Evolutionary conservation across 2,329 filamentous ascomycete genomes (phyloP), one percentile per base, ranked within the genome.

Genomic region (Pleurostoma richardsiae): DNA sequence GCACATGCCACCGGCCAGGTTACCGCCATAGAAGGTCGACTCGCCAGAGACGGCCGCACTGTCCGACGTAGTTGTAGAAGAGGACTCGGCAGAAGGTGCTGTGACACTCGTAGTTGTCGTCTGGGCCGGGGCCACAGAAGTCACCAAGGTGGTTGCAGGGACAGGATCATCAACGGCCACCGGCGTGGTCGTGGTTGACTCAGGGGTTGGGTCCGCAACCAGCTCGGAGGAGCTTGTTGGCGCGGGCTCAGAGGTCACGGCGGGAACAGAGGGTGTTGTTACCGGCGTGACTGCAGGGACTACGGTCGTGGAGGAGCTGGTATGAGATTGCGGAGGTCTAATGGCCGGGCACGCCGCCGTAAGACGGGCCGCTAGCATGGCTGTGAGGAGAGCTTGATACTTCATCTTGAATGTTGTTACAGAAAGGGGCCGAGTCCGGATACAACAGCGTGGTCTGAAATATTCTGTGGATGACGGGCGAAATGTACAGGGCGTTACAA

Each of bases 1-100:
- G 64, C 83, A 88, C 49, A 72, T 74, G 51, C 83, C 83, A 38
- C 82, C 82, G 4, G 64, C 61, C 3, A 81, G 59, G 58, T 80
- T 77, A 30, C 79, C 77, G 30, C 73, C 72, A 56, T 81, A 80
- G 53, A 69, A 77, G 41, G 77, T 80, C 40, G 73, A 72, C 47
- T 65, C 55, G 50, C 73, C 73, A 4, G 63, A 56, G 31, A 59
- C 38, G 26, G 39, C 46, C n/a, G 33, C 8, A 36, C 33, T 36
- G 33, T 8, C 33, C 8, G 33, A n/a, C n/a, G 33, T 36, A 8
- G 33, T 36, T 36, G 33, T 19, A 19, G 19, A 19, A 19, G 19
- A 19, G 19, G 19, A n/a, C 33, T 36, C 33, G 8, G 33, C 33
- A 36, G 33, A 19, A 19, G 19, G 19, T 19, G 19, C 33, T 36